Conservation (phyloP, 495 filamentous ascomycete species). For the Daldinia grandis region DNA sequence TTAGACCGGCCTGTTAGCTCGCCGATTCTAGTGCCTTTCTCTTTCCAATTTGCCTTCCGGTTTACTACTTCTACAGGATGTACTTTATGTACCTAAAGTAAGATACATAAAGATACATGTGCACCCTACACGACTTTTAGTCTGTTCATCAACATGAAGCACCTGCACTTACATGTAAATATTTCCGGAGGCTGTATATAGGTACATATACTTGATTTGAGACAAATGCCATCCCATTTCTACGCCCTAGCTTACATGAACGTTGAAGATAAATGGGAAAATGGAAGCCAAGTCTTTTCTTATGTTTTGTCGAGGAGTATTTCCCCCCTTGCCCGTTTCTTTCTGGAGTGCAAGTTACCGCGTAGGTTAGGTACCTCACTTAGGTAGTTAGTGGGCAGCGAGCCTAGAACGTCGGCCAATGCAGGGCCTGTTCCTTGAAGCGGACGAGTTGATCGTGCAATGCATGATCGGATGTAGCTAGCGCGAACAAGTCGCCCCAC, state of each 20-base stretch:
- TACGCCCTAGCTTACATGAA: conserved; percentile 1
- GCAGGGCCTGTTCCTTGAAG: conserved; percentile 13
- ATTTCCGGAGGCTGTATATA: conserved; percentile 11
- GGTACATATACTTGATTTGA: conserved; percentile 9
- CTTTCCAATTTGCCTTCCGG: neutral
- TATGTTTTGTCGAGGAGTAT: neutral
- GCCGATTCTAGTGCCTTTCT: conserved; percentile 35
- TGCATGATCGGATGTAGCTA: conserved; percentile 39
- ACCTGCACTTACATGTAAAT: conserved; percentile 15
- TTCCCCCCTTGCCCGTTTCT: conserved; percentile 4
- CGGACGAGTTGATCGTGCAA: conserved; percentile 36
- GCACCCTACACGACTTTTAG: neutral
- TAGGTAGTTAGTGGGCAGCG: conserved; percentile 9
- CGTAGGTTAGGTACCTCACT: neutral
- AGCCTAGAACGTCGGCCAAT: conserved; percentile 35
- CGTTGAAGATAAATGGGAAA: conserved; percentile 5
- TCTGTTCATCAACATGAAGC: conserved; percentile 34
- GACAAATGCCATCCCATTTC: conserved; percentile 13
- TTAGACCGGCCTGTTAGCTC: conserved; percentile 11
- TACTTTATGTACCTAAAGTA: neutral
- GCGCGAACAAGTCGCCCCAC: conserved; percentile 22
- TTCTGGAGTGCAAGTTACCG: conserved; percentile 6
- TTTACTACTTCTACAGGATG: neutral
- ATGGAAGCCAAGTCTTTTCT: conserved; percentile 18
- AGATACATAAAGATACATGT: neutral